Conservation (phyloP, 768 basidiomycete genomes). For the Ephemerocybe angulata region DNA sequence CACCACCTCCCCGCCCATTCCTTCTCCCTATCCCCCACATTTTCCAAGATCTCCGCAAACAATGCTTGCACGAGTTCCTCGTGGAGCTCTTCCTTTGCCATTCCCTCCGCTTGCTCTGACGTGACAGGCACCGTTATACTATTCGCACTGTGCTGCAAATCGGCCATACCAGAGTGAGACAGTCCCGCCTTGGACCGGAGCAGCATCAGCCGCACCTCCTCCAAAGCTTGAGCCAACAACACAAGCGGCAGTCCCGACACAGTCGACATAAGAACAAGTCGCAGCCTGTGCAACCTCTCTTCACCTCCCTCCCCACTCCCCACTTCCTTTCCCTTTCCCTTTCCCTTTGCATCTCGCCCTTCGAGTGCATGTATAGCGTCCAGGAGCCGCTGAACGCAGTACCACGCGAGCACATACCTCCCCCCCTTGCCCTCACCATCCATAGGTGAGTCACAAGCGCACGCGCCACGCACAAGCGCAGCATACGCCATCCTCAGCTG, state of each 20-base stretch:
- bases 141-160: no score
- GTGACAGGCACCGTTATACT: no score
- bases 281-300: slow-evolving; percentile 52
- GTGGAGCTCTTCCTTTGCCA: slow-evolving; percentile 22
- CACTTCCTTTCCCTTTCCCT: slow-evolving; percentile 4
- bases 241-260: slow-evolving; percentile 58
- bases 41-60: slow-evolving; percentile 60
- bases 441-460: slow-evolving; percentile 25
- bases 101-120: background rate
- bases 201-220: slow-evolving; percentile 39
- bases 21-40: slow-evolving; percentile 67
- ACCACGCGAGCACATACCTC: slow-evolving; percentile 55
- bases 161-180: no score
- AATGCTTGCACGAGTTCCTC: slow-evolving; percentile 53
- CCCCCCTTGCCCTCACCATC: slow-evolving; percentile 15
- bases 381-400: slow-evolving; percentile 59
- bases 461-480: slow-evolving; percentile 63
- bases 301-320: slow-evolving; percentile 10
- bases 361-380: slow-evolving; percentile 34
- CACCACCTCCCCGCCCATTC: slow-evolving; percentile 70
- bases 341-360: slow-evolving; percentile 16
- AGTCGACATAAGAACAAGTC: slow-evolving; percentile 60
- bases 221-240: slow-evolving; percentile 54
- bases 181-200: slow-evolving; percentile 19
- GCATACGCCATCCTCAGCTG: slow-evolving; percentile 76